These are phyloP conservation scores for Alternaria sp. DNA, from an alignment of 2,329 filamentous ascomycete species.

Conservation along the genomic window DNA sequence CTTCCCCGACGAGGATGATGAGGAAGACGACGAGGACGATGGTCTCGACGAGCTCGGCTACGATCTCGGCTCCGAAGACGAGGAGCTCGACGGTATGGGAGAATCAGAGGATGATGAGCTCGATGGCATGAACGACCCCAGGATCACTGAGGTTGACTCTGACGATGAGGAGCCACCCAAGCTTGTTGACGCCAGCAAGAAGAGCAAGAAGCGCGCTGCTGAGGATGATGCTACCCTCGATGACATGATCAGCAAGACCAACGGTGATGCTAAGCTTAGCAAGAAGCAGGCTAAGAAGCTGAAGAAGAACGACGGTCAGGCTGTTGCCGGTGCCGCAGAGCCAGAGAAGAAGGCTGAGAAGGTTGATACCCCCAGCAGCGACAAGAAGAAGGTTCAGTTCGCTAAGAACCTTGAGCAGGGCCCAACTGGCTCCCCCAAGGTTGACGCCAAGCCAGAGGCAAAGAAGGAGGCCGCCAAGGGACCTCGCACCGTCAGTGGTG, in stretches of 20 bases:
- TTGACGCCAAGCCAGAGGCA: constrained; percentile 52
- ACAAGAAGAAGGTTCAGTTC: constrained; percentile 95
- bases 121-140: constrained; percentile 73
- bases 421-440: constrained; percentile 68
- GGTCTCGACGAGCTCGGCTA: constrained; percentile 72
- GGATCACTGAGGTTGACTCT: constrained; percentile 81
- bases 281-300: constrained; percentile 99
- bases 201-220: constrained; percentile 90
- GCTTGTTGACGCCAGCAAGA: constrained; percentile 55
- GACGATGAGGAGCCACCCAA: constrained; percentile 74
- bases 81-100: constrained; percentile 68
- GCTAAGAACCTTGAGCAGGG: constrained; percentile 99
- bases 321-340: constrained; percentile 63
- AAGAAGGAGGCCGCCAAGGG: constrained; percentile 62
- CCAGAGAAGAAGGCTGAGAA: constrained; percentile 61
- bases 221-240: constrained; percentile 70
- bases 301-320: constrained; percentile 97
- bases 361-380: constrained; percentile 54
- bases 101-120: constrained; percentile 57
- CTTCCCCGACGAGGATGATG: constrained; percentile 63
- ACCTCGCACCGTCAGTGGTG: constrained; percentile 81
- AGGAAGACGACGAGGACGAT: constrained; percentile 66
- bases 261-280: constrained; percentile 77
- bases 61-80: constrained; percentile 79
- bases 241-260: constrained; percentile 79